phyloP scores from a whole-genome alignment of 2,329 filamentous ascomycete species.

The Sporothrix curviconia region DNA sequence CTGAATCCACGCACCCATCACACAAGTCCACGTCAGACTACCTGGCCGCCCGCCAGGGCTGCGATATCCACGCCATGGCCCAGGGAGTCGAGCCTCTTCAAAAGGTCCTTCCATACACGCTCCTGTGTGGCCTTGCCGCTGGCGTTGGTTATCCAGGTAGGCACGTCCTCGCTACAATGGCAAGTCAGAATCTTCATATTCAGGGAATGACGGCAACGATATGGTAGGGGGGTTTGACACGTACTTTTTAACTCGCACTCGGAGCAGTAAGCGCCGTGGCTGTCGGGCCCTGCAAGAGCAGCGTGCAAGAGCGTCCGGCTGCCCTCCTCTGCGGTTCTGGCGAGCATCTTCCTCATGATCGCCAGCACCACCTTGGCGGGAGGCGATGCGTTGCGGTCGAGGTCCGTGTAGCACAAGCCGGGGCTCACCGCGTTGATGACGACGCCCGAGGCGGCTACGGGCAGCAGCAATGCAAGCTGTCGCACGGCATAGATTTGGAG shows the following conservation, averaged over 20 bases:
- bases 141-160: not conserved
- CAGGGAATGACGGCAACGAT: not conserved
- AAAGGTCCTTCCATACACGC: slow-evolving; percentile 1
- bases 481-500: slow-evolving; percentile 20
- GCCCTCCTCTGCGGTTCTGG: slow-evolving; percentile 40
- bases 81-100: not conserved
- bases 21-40: not conserved
- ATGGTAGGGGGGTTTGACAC: not conserved
- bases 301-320: slow-evolving; percentile 27
- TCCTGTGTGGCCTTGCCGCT: not conserved
- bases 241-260: not conserved
- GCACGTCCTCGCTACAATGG: not conserved
- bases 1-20: not conserved
- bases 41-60: not conserved
- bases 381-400: slow-evolving; percentile 16
- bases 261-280: slow-evolving; percentile 27
- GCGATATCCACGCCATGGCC: not conserved
- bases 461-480: slow-evolving; percentile 23
- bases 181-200: not conserved
- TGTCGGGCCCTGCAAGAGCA: slow-evolving; percentile 26
- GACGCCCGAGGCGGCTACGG: slow-evolving; percentile 9
- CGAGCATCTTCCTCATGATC: slow-evolving; percentile 26
- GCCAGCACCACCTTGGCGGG: not conserved
- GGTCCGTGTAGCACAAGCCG: slow-evolving; percentile 33
- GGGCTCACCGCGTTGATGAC: slow-evolving; percentile 36